A percentile compares a stretch with the other conserved stretches of the same genome.
Conservation (phyloP, 768 basidiomycete genomes). For the Hemileccinum rubropunctum region DNA sequence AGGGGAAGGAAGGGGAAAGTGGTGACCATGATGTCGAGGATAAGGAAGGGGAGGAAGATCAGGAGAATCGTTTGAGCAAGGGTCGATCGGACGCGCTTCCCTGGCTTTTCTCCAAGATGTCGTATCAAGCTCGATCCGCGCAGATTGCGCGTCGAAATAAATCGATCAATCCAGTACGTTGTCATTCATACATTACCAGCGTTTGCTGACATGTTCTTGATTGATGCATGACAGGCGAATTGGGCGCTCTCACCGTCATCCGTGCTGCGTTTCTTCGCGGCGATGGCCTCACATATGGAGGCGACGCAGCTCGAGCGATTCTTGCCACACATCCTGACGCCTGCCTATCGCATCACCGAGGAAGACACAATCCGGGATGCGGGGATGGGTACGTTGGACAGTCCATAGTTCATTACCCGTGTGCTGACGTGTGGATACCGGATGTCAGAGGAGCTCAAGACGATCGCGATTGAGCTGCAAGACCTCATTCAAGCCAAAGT, state of each 20-base stretch:
- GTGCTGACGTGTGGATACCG: background rate
- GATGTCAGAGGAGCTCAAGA: constrained; percentile 73
- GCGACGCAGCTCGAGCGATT: constrained; percentile 56
- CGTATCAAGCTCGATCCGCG: constrained; percentile 78
- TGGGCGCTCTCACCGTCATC: constrained; percentile 84
- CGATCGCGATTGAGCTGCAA: constrained; percentile 76
- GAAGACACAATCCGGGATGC: constrained; percentile 80
- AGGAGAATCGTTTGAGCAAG: background rate
- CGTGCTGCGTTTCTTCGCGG: constrained; percentile 90
- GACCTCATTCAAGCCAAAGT: constrained; percentile 87
- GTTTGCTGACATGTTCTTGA: background rate
- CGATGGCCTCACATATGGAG: constrained; percentile 77
- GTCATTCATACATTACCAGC: background rate
- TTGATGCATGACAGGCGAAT: constrained; percentile 48
- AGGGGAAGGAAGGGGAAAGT: constrained; percentile 22
- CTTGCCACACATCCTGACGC: constrained; percentile 81
- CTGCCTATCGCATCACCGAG: constrained; percentile 83
- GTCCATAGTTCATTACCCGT: background rate
- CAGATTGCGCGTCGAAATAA: constrained; percentile 67
- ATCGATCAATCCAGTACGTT: constrained; percentile 43
- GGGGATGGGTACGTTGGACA: constrained; percentile 62
- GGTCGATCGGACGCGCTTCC: constrained; percentile 53
- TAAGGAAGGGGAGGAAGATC: constrained; percentile 11
- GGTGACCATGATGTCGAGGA: background rate
- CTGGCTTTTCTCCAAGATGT: constrained; percentile 94